Base-by-base conservation (phyloP, 805 yeast genomes). In the Nakazawaea anatomiae region DNA sequence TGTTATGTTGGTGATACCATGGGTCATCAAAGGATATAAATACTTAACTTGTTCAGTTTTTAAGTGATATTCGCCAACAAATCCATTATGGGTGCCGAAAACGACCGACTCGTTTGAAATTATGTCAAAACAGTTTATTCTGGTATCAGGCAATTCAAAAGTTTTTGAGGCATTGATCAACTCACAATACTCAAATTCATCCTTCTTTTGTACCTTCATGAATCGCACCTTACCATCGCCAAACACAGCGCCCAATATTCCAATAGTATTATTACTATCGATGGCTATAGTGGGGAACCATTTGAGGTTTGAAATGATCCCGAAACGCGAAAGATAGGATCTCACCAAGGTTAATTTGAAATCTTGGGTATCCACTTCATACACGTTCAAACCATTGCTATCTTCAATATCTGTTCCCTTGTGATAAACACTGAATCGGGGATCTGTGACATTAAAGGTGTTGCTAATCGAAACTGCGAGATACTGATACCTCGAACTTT, bases 1-100 rank as follows among this genome's bases (percentile, higher is more conserved):
- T 8, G 59, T 14, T 29, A 64, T 64, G 5, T 39, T 44, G 5
- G 51, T 47, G 8, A 51, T 44, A 6, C 39, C 61, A 18, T 39
- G 41, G 7, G 45, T 52, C 29, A 44, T 28, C 34, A 54, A 58
- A 5, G 77, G 77, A 29, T 42, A 32, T 10, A 51, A 12, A 42
- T 38, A 51, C 14, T 18, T 18, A 4, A 46, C 27, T 3, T 40
- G 6, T 10, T 38, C 35, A 10, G 47, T 27, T 7, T 18, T 39
- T 1, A 81, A 57, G 9, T 72, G 67, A 52, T 74, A 83, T 58
- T 84, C 89, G 0, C 81, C 82, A 8, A 86, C 64, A 32, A 68
- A 68, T 0, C 94, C 94, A 48, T 78, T 75, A 2, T 71, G 62
- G 5, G 79, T 74, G 0, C 91, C 92, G 32, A 80, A 78, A 2